Evolutionary conservation across 495 filamentous ascomycete species (phyloP), one percentile per base, ranked within the genome.

Genomic region (Hyaloscypha bicolor): DNA sequence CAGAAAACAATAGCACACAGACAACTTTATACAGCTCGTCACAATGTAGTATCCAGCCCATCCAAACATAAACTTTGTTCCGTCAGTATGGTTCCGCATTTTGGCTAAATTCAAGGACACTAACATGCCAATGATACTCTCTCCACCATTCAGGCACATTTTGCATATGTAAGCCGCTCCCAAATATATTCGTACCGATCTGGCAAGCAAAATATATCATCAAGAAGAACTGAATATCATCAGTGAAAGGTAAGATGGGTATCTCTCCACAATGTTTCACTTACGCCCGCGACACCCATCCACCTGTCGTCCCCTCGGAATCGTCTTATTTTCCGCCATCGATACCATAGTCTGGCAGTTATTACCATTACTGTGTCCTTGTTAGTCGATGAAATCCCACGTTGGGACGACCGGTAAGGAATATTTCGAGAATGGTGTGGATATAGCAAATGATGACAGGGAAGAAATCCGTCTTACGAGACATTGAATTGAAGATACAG

Each of bases 1-100:
- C 22, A 71, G 64, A 30, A 71, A 68, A 33, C 53, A 67, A 33
- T 25, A 67, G 35, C 60, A 67, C 1, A 71, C 69, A 22, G 69
- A 71, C 29, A 71, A 19, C 55, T 71, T 71, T 12, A 71, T 67
- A 30, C 53, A 71, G 25, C 51, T 53, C 12, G 37, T 22, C 9
- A 64, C 35, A n/a, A 68, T 62, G 16, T 67, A 71, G 31, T 71
- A 71, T 51, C 69, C 69, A 48, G 52, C 39, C 60, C 61, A 71
- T 30, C 69, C 69, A 55, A 32, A 39, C 16, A 6, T 16, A 56
- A 29, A 67, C 65, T 67, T 19, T 30, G 5, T 14, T 29, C 21
- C 9, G 19, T 37, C 51, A 55, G 48, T 48, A 29, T 5, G 29
- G 14, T 64, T n/a, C 32, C 14, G 5, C 21, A 19, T 19, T 22